Conservation (phyloP, 352 stramenopile genomes). For the Phytophthora brassicae region DNA sequence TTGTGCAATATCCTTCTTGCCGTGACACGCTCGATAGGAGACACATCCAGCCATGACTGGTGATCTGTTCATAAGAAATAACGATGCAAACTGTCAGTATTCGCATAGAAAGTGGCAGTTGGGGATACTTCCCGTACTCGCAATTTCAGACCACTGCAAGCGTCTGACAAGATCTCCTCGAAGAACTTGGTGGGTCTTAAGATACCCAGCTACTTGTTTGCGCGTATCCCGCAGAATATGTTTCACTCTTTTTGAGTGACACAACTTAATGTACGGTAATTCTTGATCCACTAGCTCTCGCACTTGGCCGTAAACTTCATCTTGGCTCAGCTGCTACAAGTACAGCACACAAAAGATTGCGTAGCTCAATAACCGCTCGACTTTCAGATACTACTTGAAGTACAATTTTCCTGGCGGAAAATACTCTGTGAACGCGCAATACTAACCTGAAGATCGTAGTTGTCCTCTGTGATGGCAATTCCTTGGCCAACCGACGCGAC, state of each 20-base stretch:
- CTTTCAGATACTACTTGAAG: not conserved
- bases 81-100: not conserved
- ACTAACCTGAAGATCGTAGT: conserved; percentile 24
- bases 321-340: conserved; percentile 26
- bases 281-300: conserved; percentile 34
- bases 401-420: not conserved
- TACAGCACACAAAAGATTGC: not conserved
- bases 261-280: conserved; percentile 37
- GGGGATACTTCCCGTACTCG: conserved; percentile 37
- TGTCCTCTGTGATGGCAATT: conserved; percentile 23
- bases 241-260: conserved; percentile 42
- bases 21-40: conserved; percentile 36
- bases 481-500: conserved; percentile 15
- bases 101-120: not conserved
- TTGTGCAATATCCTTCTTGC: conserved; percentile 29
- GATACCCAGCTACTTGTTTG: conserved; percentile 31
- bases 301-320: conserved; percentile 35
- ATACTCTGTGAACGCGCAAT: not conserved
- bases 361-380: not conserved
- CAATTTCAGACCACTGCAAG: conserved; percentile 34
- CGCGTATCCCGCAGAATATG: conserved; percentile 38
- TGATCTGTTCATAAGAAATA: conserved; percentile 23
- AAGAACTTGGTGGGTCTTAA: conserved; percentile 23
- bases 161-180: conserved; percentile 28
- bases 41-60: conserved; percentile 26